Base-by-base conservation (phyloP, 106 monocot genomes). In the Narthecium ossifragum region DNA sequence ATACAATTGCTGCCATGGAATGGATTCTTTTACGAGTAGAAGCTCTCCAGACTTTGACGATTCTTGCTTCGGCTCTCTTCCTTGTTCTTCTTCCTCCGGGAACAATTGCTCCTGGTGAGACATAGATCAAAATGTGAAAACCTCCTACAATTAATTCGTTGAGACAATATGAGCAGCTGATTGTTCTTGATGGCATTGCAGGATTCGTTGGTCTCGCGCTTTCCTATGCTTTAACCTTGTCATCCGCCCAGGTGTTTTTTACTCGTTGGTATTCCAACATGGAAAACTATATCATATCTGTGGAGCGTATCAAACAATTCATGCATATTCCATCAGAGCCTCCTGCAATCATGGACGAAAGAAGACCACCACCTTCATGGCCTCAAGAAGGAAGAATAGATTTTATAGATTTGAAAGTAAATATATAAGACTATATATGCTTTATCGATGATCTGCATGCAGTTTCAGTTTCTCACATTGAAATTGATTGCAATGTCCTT, bases 21-120 rank as follows among this genome's bases (percentile, higher is more conserved):
- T 92, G 92, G 92, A 57, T 92, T 8, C 78, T 92, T 15, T 27
- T 88, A 39, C 52, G 88, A 28, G 87, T 84, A 0, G 92, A 92
- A 50, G 55, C 70, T 18, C 70, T 92, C 26, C 84, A 88, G 55
- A 80, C 70, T 62, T 18, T 84, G 46, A 80, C 84, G 13, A 59
- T 88, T 26, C 17, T 88, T 27, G 66, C 78, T 28, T 75, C 88
- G 26, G 46, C 92, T 58, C 6, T 88, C 34, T 64, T 88, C 63
- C 70, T 87, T 8, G 58, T 88, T 43, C 59, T 78, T 21, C 65
- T 84, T 67, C 87, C 84, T 39, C 53, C 63, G n/a, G 66, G 77
- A 67, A 36, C 34, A 20, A 63, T 84, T 49, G 56, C 76, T 30
- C 73, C 92, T 64, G 92, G 91, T 86, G 39, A 39, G 9, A 11